These are phyloP conservation scores for Colletotrichum melonis DNA, from an alignment of 2,329 filamentous ascomycete species.

Conservation along the genomic window DNA sequence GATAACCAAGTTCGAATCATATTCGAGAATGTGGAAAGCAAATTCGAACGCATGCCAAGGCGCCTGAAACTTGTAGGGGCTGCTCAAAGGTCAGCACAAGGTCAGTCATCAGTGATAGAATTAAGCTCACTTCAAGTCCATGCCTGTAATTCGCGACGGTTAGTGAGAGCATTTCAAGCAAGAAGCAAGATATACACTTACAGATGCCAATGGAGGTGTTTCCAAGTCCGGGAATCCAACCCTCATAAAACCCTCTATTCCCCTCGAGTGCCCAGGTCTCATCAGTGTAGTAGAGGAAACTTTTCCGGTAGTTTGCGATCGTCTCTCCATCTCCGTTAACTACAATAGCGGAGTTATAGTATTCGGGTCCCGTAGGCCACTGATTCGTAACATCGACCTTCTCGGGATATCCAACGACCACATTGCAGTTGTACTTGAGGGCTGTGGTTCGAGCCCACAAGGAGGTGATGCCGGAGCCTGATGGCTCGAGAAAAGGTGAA, in stretches of 20 bases:
- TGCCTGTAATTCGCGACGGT: no score
- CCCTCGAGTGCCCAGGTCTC: slow-evolving; percentile 69
- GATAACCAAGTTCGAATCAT: slow-evolving; percentile 71
- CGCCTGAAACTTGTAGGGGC: slow-evolving; percentile 53
- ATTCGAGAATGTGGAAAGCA: slow-evolving; percentile 67
- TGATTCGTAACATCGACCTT: slow-evolving; percentile 68
- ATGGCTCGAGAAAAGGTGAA: slow-evolving; percentile 74
- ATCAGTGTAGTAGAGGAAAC: slow-evolving; percentile 66
- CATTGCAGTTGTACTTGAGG: slow-evolving; percentile 72
- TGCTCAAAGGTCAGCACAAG: no score
- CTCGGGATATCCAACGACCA: slow-evolving; percentile 82
- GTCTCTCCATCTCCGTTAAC: slow-evolving; percentile 70
- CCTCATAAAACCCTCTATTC: slow-evolving; percentile 56
- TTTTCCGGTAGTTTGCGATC: slow-evolving; percentile 70
- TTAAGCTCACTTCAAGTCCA: slow-evolving; percentile 78
- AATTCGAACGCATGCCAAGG: slow-evolving; percentile 55
- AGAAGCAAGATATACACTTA: no score
- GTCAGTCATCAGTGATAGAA: no score
- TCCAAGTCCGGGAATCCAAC: slow-evolving; percentile 55
- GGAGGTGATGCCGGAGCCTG: slow-evolving; percentile 73
- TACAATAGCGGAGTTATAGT: slow-evolving; percentile 66
- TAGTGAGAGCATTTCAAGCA: no score
- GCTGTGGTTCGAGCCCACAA: slow-evolving; percentile 78
- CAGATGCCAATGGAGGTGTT: slow-evolving; percentile 66
- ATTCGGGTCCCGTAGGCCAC: slow-evolving; percentile 64